Base-by-base conservation (phyloP, 306 rosid genomes). In the Luffa aegyptiaca region DNA sequence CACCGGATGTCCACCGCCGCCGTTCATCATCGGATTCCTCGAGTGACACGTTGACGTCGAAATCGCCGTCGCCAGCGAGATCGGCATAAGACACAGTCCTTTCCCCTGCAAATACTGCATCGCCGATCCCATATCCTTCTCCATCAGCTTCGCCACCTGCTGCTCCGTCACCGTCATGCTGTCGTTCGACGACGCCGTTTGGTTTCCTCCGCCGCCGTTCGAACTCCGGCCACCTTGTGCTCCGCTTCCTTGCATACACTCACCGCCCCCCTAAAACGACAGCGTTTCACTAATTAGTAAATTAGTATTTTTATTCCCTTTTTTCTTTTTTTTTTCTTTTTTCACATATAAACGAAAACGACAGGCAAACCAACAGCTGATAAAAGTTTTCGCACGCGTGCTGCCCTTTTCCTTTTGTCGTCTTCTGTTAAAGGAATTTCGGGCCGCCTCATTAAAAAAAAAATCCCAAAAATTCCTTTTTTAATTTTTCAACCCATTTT, bases 71-170 rank as follows among this genome's bases (percentile, higher is more conserved):
- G 99, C 99, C 0, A 96, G 87, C 2, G 99, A 96, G 72, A 96
- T 96, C 3, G 99, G 98, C 99, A 96, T 96, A 66, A 96, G 96
- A 88, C 99, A 96, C 13, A 96, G 96, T 20, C 99, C 99, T 20
- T 96, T 96, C 0, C 99, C 98, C 49, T 93, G 98, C 0, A 96
- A 91, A 81, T 96, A 96, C 80, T 93, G 99, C 99, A 96, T 96
- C 82, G 99, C 98, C 16, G 99, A 91, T 2, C 98, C 98, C 99
- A 96, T 93, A 87, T 96, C 99, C 79, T 96, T 94, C 71, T 91
- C 96, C 98, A 96, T 93, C 0, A 96, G 92, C 86, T 88, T 93
- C 0, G 98, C 98, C 80, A 96, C 99, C 42, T 93, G 99, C 70
- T 96, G 96, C 88, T 96, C 98, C 75, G 97, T 91, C 92, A 93